These are phyloP conservation scores for Penicillium waksmanii DNA, from an alignment of 495 filamentous ascomycete species.

Conservation along the genomic window DNA sequence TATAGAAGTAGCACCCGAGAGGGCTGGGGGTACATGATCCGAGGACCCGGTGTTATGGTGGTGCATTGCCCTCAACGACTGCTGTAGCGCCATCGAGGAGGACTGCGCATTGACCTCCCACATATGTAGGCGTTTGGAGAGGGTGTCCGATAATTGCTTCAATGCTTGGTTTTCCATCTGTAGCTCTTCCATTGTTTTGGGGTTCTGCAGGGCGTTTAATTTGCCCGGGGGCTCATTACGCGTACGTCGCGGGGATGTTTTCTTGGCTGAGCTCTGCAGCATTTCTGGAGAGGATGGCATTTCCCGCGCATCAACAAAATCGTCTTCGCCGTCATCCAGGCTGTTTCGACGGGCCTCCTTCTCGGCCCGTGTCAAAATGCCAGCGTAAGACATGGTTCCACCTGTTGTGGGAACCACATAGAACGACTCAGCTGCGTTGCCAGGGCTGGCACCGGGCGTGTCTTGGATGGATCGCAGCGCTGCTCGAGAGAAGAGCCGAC, in stretches of 20 bases:
- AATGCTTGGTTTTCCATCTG: slow-evolving; percentile 78
- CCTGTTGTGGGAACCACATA: slow-evolving; percentile 93
- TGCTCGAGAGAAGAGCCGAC: slow-evolving; percentile 75
- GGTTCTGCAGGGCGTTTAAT: slow-evolving; percentile 35
- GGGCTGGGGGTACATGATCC: slow-evolving; percentile 27
- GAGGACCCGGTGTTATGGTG: slow-evolving; percentile 48
- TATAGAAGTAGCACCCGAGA: slow-evolving; percentile 34
- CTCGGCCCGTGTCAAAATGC: slow-evolving; percentile 74
- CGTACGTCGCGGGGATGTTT: slow-evolving; percentile 23
- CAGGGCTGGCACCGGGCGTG: slow-evolving; percentile 43
- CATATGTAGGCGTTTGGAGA: slow-evolving; percentile 76
- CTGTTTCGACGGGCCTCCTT: slow-evolving; percentile 58
- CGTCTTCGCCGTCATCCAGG: slow-evolving; percentile 67
- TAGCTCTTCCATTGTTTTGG: slow-evolving; percentile 77
- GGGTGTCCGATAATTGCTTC: slow-evolving; percentile 72
- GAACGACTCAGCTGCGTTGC: slow-evolving; percentile 75
- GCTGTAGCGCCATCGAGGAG: slow-evolving; percentile 76
- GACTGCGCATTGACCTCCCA: slow-evolving; percentile 87
- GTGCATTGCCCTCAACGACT: slow-evolving; percentile 73
- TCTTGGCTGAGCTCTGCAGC: slow-evolving; percentile 39
- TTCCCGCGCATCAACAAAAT: slow-evolving; percentile 88
- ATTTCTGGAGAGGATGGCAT: slow-evolving; percentile 58
- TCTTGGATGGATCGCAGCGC: slow-evolving; percentile 72
- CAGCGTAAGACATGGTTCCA: slow-evolving; percentile 86
- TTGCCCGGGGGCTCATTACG: slow-evolving; percentile 26